Base-by-base conservation (phyloP, 768 basidiomycete genomes). In the Amanita exitialis region DNA sequence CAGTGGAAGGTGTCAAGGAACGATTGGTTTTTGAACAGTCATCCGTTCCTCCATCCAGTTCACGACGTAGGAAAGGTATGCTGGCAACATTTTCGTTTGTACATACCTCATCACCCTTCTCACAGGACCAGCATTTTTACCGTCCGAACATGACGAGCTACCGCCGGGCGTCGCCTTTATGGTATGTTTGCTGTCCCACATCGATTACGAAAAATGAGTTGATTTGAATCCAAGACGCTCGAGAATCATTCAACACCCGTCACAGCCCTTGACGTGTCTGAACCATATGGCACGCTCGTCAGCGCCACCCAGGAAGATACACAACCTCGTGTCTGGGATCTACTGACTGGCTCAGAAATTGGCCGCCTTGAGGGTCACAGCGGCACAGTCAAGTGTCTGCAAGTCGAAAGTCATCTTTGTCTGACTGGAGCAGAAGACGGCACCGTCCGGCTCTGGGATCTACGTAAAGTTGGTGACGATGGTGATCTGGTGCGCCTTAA, bases 141-240 rank as follows among this genome's bases (percentile, higher is more conserved):
- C 96, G 3, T 96, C 93, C 15, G 96, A 98, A 63, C 96, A 99
- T 58, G 91, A 93, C 58, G 92, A 96, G 48, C 74, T 99, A 27
- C 96, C 96, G 7, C 79, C 84, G 6, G 92, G 91, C 1, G 81
- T 98, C 4, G 96, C 95, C 10, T 99, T 99, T 69, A 98, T 99
- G 94, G 91, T 90, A 67, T 57, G 59, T 58, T 15, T 21, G 25
- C 36, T 42, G 42, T 36, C 8, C 32, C 1, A 4, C 32, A 4
- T 58, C 53, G 42, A 38, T 47, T n/a, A 48, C n/a, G 13, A 49
- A 36, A 18, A 30, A 37, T 47, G 23, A 35, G 46, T 28, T 37
- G 16, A 45, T 34, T 27, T 20, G 16, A 44, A 16, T 32, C 34
- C 38, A 41, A 94, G 90, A 90, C 91, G 3, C 73, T 98, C 28